Evolutionary conservation across 495 filamentous ascomycete species (phyloP).

Genomic region (Tuber aestivum): DNA sequence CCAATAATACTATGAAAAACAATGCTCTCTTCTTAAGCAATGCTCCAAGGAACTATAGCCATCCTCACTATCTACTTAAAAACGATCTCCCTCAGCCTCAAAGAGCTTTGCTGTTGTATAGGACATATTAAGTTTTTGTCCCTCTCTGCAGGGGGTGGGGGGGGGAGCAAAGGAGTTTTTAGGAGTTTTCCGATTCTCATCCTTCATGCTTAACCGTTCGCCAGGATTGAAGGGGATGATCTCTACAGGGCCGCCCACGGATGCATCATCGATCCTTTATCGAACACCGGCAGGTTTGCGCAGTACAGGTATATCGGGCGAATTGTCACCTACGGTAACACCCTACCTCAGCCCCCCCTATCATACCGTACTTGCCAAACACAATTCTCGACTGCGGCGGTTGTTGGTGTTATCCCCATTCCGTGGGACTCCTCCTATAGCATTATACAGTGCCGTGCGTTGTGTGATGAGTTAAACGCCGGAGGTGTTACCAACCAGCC

Average conservation of each 20-base stretch:
- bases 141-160: no score
- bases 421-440: background rate
- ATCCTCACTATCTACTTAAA: no score
- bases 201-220: background rate
- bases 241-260: background rate
- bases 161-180: no score
- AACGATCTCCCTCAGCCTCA: no score
- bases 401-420: background rate
- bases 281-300: background rate
- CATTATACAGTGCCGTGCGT: no score
- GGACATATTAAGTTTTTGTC: no score
- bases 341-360: background rate
- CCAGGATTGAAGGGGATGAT: background rate
- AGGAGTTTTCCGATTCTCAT: no score
- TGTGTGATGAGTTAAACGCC: background rate
- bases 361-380: background rate
- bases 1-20: no score
- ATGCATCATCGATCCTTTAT: background rate
- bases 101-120: no score
- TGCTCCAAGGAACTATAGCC: no score
- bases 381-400: background rate
- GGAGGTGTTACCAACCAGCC: background rate
- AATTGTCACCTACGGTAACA: background rate
- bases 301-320: background rate
- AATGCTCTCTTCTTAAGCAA: no score